These are phyloP conservation scores for Nephelium lappaceum DNA, from an alignment of 345 rosid genomes.

Conservation along the genomic window DNA sequence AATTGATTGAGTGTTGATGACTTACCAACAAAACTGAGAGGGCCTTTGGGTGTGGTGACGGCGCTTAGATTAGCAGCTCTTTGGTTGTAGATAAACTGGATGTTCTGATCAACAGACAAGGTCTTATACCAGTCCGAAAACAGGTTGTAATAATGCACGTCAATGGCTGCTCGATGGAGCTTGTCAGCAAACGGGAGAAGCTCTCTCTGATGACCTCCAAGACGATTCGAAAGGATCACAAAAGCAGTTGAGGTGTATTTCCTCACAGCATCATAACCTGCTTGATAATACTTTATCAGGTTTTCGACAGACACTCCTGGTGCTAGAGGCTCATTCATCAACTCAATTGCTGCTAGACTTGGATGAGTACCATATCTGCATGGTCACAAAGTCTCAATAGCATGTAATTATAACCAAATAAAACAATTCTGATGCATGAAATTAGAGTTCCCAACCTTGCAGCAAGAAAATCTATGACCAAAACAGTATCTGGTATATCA, in stretches of 20 bases:
- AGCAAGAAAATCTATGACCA: conserved; percentile 47
- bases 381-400: no score
- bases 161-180: conserved; percentile 35
- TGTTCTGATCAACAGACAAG: conserved; percentile 31
- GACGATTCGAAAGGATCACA: conserved; percentile 39
- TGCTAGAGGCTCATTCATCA: conserved; percentile 49
- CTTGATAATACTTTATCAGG: conserved; percentile 33
- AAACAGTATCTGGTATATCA: conserved; percentile 31
- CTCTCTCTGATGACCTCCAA: conserved; percentile 33
- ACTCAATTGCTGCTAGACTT: conserved; percentile 34
- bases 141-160: conserved; percentile 45
- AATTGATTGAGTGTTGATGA: not conserved
- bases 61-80: conserved; percentile 23
- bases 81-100: conserved; percentile 23
- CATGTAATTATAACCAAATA: not conserved
- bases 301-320: conserved; percentile 23
- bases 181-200: conserved; percentile 29
- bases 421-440: not conserved
- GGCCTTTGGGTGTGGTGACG: conserved; percentile 25
- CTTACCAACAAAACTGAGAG: conserved; percentile 38
- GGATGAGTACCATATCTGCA: conserved; percentile 22
- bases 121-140: conserved; percentile 3
- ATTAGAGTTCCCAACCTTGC: not conserved
- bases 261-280: conserved; percentile 43
- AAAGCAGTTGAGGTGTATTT: conserved; percentile 34